Base-by-base conservation (phyloP, 495 filamentous ascomycete species). In the Penicillium goetzii region DNA sequence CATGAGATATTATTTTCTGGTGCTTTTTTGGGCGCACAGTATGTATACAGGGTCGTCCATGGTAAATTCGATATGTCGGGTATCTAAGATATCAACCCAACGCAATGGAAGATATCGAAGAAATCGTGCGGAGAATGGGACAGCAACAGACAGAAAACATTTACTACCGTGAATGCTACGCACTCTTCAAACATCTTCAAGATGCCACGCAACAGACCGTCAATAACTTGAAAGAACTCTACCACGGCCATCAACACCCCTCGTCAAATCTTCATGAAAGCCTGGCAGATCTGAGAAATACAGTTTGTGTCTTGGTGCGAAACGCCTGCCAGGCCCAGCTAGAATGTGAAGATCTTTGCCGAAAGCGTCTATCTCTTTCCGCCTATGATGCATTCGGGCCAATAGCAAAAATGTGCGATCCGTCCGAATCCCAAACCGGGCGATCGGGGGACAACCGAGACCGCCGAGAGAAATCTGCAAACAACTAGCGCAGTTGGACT, bases 101-200 rank as follows among this genome's bases (percentile, higher is more conserved):
- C 43, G 15, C 47, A 19, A 58, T 58, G 40, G 40, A 45, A 17
- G 36, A 43, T 17, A 43, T 28, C 21, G 55, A 58, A 43, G 28
- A 43, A 15, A 58, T 58, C 25, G 36, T 58, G 15, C 55, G 55
- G 4, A 14, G 33, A 43, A 40, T 58, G 23, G 36, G 55, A 26
- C 55, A 28, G 21, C 36, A 58, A 33, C 55, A 43, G 34, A 30
- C 34, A 25, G 36, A 34, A 45, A 58, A 58, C 30, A 43, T 43
- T 2, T 61, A 61, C 40, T 61, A 61, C 50, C 50, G 50, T 3
- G 33, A 43, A 28, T 55, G 50, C 50, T 61, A 61, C 51, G 21
- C 50, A 9, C 59, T 55, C 23, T 55, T 55, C 59, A 61, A 61
- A 41, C 23, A 19, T 30, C 26, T 61, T 14, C 49, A 60, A 53